Evolutionary conservation across 139 green algal species (phyloP), one percentile per base, ranked within the genome.

Genomic region (Klebsormidium nitens): DNA sequence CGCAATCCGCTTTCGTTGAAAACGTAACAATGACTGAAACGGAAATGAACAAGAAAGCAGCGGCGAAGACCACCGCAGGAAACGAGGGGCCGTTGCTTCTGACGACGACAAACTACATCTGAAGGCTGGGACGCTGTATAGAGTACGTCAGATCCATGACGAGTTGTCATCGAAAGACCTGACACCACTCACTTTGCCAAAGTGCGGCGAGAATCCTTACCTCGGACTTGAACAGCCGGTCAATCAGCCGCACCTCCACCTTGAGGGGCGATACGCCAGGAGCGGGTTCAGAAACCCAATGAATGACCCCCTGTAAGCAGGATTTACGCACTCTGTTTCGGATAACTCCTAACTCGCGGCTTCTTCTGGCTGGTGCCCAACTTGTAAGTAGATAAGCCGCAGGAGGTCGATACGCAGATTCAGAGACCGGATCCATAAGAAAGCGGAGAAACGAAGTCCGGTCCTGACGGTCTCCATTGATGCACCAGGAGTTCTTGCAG

Each of bases 271-370:
- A 77, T 64, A 80, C 26, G 0, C 88, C 91, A 0, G 89, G 83
- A 36, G 19, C 38, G 1, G 91, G 85, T 82, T 95, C 80, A 3
- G 75, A 86, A 29, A 97, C 90, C 94, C 94, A 99, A 81, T 96
- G 95, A 58, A 99, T 82, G 38, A 97, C 90, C 5, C 94, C 93
- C 86, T 91, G 31, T 48, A 42, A n/a, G n/a, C n/a, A n/a, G n/a
- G n/a, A n/a, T n/a, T n/a, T n/a, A n/a, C n/a, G n/a, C n/a, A n/a
- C n/a, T n/a, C n/a, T n/a, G n/a, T n/a, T n/a, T n/a, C n/a, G n/a
- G n/a, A n/a, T n/a, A n/a, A n/a, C n/a, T n/a, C n/a, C n/a, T n/a
- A n/a, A n/a, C n/a, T n/a, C n/a, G n/a, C n/a, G n/a, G n/a, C n/a
- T n/a, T n/a, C n/a, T n/a, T n/a, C n/a, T n/a, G n/a, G n/a, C n/a